Conservation (phyloP, 495 filamentous ascomycete genomes). For the Daldinia childiae region DNA sequence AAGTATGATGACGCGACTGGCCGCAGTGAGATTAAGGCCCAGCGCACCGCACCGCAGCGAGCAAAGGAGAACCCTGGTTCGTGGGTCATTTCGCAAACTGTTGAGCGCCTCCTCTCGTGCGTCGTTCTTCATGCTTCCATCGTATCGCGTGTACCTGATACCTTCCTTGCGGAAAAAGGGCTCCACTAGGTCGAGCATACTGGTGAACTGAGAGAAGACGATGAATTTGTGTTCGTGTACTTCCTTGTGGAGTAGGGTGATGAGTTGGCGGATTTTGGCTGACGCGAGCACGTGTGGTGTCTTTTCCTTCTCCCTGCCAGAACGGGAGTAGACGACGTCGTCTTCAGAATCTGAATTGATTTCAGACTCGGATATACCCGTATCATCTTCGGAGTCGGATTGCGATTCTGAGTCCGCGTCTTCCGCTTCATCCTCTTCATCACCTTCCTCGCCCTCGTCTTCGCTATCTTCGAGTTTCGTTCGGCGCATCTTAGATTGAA, state of each 20-base stretch:
- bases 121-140: slow-evolving; percentile 95
- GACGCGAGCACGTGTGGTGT: slow-evolving; percentile 68
- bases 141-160: slow-evolving; percentile 86
- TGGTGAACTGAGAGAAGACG: slow-evolving; percentile 85
- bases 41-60: slow-evolving; percentile 91
- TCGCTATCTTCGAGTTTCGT: slow-evolving; percentile 26
- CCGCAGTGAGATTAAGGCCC: slow-evolving; percentile 93
- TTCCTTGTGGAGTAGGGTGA: slow-evolving; percentile 83
- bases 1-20: slow-evolving; percentile 90
- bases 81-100: slow-evolving; percentile 73
- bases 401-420: slow-evolving; percentile 49
- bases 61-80: slow-evolving; percentile 83
- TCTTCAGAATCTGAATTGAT: slow-evolving; percentile 59
- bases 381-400: slow-evolving; percentile 50
- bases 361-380: slow-evolving; percentile 47
- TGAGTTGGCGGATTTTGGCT: slow-evolving; percentile 87
- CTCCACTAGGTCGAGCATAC: slow-evolving; percentile 94
- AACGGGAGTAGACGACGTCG: slow-evolving; percentile 36
- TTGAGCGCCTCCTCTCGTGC: slow-evolving; percentile 83
- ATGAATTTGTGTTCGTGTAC: slow-evolving; percentile 87
- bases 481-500: slow-evolving; percentile 49
- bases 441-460: slow-evolving; percentile 24
- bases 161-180: slow-evolving; percentile 81
- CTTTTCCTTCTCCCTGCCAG: slow-evolving; percentile 42
- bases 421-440: slow-evolving; percentile 42